Evolutionary conservation across 352 stramenopile species (phyloP).

Genomic region (Phytopythium helicoides): DNA sequence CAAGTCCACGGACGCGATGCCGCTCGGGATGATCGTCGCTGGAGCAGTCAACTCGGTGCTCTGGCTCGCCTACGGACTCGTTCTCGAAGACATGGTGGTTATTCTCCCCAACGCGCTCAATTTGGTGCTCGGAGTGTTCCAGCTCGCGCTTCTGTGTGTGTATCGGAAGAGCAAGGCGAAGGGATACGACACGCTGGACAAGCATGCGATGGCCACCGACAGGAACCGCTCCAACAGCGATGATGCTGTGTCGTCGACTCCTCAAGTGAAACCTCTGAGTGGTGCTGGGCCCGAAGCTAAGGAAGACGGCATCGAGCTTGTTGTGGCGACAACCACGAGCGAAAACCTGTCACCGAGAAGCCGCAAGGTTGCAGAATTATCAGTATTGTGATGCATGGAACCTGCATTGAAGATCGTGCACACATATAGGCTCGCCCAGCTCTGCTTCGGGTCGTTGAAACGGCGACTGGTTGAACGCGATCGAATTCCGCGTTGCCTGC

Average conservation of each 20-base stretch:
- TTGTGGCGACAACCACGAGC: not conserved
- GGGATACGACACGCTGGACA: conserved; percentile 32
- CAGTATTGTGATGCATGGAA: not conserved
- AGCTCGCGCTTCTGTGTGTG: conserved; percentile 47
- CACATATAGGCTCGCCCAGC: no score
- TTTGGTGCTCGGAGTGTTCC: conserved; percentile 45
- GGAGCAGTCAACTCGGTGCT: conserved; percentile 45
- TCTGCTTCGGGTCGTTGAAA: no score
- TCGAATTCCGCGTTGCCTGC: no score
- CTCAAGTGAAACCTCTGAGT: not conserved
- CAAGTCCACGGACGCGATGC: conserved; percentile 36
- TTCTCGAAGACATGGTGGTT: conserved; percentile 52
- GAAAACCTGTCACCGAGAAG: not conserved
- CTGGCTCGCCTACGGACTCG: conserved; percentile 53
- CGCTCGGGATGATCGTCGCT: conserved; percentile 46
- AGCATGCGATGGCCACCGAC: not conserved
- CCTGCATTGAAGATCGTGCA: not conserved
- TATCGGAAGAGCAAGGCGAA: conserved; percentile 14
- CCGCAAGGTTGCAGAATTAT: not conserved
- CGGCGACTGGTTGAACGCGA: no score
- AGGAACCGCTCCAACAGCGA: not conserved
- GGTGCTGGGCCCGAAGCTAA: not conserved
- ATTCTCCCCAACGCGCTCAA: conserved; percentile 63
- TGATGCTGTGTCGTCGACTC: not conserved
- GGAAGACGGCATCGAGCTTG: not conserved